A percentile compares a stretch with the other conserved stretches of the same genome.
Evolutionary conservation across 345 rosid species (phyloP).

Genomic region (Aquilaria malaccensis): DNA sequence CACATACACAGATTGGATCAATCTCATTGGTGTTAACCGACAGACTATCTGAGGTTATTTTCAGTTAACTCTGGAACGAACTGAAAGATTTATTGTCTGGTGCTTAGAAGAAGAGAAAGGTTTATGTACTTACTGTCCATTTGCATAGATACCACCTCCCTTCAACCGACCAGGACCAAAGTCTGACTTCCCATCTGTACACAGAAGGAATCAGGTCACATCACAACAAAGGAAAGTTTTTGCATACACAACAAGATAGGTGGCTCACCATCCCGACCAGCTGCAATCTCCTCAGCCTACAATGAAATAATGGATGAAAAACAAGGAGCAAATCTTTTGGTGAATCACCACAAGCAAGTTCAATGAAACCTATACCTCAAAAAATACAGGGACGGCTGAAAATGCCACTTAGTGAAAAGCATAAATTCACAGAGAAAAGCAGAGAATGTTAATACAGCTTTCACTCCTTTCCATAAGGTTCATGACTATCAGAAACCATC

Average conservation of each 20-base stretch:
- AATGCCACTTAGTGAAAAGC: no score
- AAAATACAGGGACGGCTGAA: no score
- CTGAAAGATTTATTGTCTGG: no score
- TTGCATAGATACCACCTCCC: conserved; percentile 52
- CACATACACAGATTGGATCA: background rate
- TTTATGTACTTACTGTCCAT: conserved; percentile 59
- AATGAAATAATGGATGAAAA: conserved; percentile 7
- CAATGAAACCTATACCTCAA: no score
- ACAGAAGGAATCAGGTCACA: conserved; percentile 5
- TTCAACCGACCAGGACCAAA: conserved; percentile 46
- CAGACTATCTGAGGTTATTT: background rate
- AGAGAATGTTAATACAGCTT: no score
- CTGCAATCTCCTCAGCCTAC: conserved; percentile 74
- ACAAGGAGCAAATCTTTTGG: background rate
- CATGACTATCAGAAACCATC: conserved; percentile 1
- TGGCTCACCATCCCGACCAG: conserved; percentile 67
- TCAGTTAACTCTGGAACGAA: background rate
- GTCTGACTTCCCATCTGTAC: conserved; percentile 53
- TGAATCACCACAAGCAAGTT: no score
- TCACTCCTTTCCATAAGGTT: no score
- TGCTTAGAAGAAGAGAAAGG: background rate
- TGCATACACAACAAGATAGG: background rate
- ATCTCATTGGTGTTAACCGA: background rate
- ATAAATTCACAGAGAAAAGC: no score
- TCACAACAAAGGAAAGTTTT: background rate